Evolutionary conservation across 208 protist species (phyloP).

Genomic region (Porcisia hertigi): DNA sequence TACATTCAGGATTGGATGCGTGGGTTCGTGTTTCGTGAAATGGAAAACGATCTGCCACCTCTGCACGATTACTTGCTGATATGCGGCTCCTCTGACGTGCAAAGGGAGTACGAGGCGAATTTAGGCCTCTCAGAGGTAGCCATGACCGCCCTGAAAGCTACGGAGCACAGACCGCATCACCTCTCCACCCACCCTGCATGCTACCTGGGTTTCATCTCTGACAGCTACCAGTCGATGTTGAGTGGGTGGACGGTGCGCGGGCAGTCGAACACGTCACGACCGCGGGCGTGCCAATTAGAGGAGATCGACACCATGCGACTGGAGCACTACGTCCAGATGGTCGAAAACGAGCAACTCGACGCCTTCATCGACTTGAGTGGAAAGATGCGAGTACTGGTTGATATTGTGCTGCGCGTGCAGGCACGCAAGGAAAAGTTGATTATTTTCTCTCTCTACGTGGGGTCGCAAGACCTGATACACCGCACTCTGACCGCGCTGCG

Average conservation of each 20-base stretch:
- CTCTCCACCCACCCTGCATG: slow-evolving; percentile 84
- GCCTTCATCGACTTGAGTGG: slow-evolving; percentile 69
- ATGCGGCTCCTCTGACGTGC: slow-evolving; percentile 64
- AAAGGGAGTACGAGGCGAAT: slow-evolving; percentile 35
- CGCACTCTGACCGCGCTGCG: slow-evolving; percentile 54
- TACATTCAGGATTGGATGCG: slow-evolving; percentile 88
- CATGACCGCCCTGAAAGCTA: slow-evolving; percentile 39
- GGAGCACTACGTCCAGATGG: slow-evolving; percentile 48
- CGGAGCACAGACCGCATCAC: slow-evolving; percentile 72
- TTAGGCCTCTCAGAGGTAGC: slow-evolving; percentile 8
- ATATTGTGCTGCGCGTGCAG: slow-evolving; percentile 56
- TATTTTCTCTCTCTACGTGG: slow-evolving; percentile 89
- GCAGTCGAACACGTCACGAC: background rate
- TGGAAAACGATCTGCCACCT: slow-evolving; percentile 79
- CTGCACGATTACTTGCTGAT: slow-evolving; percentile 85
- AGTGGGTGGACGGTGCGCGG: slow-evolving; percentile 7
- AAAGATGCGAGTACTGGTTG: slow-evolving; percentile 72
- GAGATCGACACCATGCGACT: slow-evolving; percentile 36
- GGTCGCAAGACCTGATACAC: slow-evolving; percentile 80
- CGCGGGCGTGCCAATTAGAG: slow-evolving; percentile 16
- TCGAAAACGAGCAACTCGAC: slow-evolving; percentile 43
- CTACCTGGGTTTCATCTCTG: slow-evolving; percentile 71
- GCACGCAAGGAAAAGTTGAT: slow-evolving; percentile 71
- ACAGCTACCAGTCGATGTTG: slow-evolving; percentile 56
- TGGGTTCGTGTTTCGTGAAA: slow-evolving; percentile 84